Percentiles rank a stretch among this genome's conserved stretches.
These are phyloP conservation scores for Mortierella sp. DNA, from an alignment of 371 early-diverging fungal genomes.

Conservation along the genomic window DNA sequence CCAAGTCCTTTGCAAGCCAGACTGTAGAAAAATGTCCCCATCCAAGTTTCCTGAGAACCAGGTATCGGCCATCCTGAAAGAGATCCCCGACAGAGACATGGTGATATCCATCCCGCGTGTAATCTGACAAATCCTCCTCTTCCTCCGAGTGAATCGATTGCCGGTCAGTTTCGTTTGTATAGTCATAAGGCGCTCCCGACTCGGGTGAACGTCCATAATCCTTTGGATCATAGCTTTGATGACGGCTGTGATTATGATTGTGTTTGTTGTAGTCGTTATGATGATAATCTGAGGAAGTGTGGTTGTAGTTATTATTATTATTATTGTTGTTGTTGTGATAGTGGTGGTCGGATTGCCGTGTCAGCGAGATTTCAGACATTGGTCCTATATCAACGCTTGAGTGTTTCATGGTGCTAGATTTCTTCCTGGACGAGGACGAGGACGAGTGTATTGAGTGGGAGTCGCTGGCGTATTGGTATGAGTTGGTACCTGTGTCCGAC, in stretches of 20 bases:
- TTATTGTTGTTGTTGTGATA: not conserved
- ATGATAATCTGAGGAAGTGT: not conserved
- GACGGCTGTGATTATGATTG: not conserved
- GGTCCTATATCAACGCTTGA: not conserved
- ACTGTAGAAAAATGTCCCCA: constrained; percentile 99
- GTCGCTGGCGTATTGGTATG: constrained; percentile 1
- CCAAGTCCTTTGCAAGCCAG: constrained; percentile 90
- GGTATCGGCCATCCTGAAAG: constrained; percentile 86
- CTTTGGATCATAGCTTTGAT: constrained; percentile 17
- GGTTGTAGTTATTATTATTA: not conserved
- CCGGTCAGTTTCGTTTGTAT: constrained; percentile 51
- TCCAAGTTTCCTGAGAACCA: constrained; percentile 92
- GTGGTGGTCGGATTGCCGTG: not conserved
- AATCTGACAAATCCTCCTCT: constrained; percentile 93
- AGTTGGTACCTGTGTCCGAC: not conserved
- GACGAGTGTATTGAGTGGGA: not conserved
- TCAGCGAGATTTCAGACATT: not conserved
- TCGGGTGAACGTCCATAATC: constrained; percentile 3
- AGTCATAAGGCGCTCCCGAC: not conserved
- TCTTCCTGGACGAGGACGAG: not conserved
- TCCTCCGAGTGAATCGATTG: constrained; percentile 65
- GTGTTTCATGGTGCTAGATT: not conserved
- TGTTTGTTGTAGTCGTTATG: constrained; percentile 5
- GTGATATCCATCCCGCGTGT: constrained; percentile 95
- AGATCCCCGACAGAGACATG: constrained; percentile 34